Conservation (phyloP, 495 filamentous ascomycete genomes). For the Aspergillus incahuasiensis region DNA sequence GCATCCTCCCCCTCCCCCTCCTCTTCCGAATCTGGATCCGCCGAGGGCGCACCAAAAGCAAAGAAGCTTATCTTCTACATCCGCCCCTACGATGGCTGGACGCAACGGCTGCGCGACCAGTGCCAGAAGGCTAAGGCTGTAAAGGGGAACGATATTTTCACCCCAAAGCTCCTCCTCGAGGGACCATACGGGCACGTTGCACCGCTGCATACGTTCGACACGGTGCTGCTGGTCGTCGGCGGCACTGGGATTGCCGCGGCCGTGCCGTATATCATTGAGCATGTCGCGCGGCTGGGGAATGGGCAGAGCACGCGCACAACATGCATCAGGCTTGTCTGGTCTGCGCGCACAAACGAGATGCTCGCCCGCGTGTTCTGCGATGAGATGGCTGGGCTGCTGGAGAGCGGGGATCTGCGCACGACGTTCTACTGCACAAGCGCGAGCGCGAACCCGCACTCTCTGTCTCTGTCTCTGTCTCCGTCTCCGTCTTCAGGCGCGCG, state of each 20-base stretch:
- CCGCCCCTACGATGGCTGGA: conserved; percentile 34
- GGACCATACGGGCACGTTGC: conserved; percentile 47
- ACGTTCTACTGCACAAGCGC: neutral
- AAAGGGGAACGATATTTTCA: neutral
- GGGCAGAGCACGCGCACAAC: conserved; percentile 12
- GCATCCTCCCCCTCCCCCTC: too few species aligned
- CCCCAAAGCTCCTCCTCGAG: conserved; percentile 38
- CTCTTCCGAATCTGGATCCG: neutral
- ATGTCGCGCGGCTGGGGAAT: conserved; percentile 14
- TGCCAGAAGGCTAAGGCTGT: conserved; percentile 9
- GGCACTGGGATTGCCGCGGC: conserved; percentile 47
- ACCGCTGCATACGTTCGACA: conserved; percentile 36
- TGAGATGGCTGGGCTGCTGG: conserved; percentile 12
- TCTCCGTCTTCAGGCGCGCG: neutral
- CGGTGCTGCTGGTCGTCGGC: conserved; percentile 44
- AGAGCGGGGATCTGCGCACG: neutral
- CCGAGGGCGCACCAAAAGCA: neutral
- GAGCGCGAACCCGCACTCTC: too few species aligned
- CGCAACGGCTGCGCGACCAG: conserved; percentile 23
- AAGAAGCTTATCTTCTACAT: conserved; percentile 23
- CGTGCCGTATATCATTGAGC: conserved; percentile 35
- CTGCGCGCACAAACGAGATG: conserved; percentile 19
- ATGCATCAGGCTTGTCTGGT: conserved; percentile 26
- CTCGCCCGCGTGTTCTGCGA: conserved; percentile 13
- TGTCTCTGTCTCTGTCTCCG: too few species aligned